phyloP scores from a whole-genome alignment of 2,329 filamentous ascomycete genomes.

The Scedosporium minutisporum region DNA sequence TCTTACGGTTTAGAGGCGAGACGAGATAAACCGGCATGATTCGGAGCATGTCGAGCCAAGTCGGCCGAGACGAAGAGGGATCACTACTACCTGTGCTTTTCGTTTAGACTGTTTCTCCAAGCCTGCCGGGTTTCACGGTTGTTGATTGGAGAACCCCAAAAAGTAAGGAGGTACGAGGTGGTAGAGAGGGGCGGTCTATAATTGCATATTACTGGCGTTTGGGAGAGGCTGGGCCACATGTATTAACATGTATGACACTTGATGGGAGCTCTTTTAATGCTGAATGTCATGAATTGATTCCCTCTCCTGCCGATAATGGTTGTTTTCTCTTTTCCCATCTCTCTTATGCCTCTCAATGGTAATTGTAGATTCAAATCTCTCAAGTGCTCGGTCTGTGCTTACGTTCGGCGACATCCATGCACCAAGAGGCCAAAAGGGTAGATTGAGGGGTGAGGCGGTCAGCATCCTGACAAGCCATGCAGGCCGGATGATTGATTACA shows the following conservation, averaged over 20 bases:
- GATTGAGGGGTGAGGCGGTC: background rate
- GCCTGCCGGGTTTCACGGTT: too few relatives aligned
- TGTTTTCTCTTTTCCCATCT: background rate
- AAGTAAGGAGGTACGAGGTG: background rate
- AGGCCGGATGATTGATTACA: background rate
- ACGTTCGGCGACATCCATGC: background rate
- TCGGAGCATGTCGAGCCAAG: background rate
- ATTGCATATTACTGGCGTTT: slow-evolving; percentile 2
- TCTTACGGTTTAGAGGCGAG: background rate
- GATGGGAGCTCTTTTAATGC: slow-evolving; percentile 2
- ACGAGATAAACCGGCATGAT: background rate
- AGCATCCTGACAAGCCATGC: background rate
- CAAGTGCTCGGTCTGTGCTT: background rate
- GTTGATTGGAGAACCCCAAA: background rate
- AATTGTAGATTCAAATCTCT: too few relatives aligned
- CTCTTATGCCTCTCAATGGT: too few relatives aligned
- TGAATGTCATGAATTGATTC: slow-evolving; percentile 1
- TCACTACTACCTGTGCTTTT: too few relatives aligned
- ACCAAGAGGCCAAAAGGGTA: background rate
- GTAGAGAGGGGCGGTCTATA: background rate
- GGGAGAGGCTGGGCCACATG: slow-evolving; percentile 2
- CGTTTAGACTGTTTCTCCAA: too few relatives aligned
- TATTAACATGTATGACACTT: slow-evolving; percentile 2
- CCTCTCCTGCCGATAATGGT: background rate
- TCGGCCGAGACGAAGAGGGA: too few relatives aligned